These are phyloP conservation scores for Penicillium sp. DNA, from an alignment of 2,329 filamentous ascomycete species.

Conservation along the genomic window DNA sequence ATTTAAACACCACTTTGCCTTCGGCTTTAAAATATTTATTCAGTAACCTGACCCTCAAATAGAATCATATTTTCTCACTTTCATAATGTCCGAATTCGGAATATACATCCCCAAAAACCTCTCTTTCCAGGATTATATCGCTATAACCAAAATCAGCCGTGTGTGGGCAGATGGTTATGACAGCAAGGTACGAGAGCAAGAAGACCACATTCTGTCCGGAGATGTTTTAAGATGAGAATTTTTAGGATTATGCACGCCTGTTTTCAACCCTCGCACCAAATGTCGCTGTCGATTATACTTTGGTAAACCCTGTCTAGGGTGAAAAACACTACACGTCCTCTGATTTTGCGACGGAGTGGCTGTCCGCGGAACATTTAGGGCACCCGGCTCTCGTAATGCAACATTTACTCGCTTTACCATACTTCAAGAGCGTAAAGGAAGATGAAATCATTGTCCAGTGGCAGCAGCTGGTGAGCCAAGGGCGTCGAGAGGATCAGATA, in stretches of 20 bases:
- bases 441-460: slow-evolving; percentile 26
- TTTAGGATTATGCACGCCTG: background rate
- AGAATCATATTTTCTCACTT: too few relatives aligned
- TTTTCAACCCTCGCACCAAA: background rate
- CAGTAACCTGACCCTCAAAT: too few relatives aligned
- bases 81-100: background rate
- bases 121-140: slow-evolving; percentile 25
- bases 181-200: slow-evolving; percentile 20
- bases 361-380: background rate
- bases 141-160: slow-evolving; percentile 21
- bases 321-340: background rate
- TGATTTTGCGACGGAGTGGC: background rate
- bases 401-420: slow-evolving; percentile 25
- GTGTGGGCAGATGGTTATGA: slow-evolving; percentile 27
- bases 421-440: slow-evolving; percentile 21
- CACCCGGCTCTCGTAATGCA: slow-evolving; percentile 17
- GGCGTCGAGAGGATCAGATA: background rate
- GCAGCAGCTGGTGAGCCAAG: slow-evolving; percentile 28
- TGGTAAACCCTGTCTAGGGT: background rate
- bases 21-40: too few relatives aligned
- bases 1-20: too few relatives aligned
- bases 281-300: background rate
- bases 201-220: background rate
- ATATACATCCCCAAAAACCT: slow-evolving; percentile 17
- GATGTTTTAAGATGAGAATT: background rate